Evolutionary conservation across 2,329 filamentous ascomycete genomes (phyloP).

Genomic region (Cytospora paraplurivora): DNA sequence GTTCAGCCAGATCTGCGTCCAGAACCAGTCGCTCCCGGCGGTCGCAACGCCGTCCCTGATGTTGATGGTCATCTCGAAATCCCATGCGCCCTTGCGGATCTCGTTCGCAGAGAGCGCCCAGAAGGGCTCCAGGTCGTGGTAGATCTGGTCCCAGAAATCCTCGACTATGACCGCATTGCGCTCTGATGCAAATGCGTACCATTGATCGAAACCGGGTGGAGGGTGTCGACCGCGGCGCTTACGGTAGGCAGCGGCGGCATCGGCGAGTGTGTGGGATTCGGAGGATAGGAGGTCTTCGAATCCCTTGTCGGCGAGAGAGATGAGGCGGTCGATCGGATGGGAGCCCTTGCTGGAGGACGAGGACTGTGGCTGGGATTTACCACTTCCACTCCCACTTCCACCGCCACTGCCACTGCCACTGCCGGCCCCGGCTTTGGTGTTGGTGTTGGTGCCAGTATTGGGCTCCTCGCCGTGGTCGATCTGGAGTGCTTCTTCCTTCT

Average conservation of each 20-base stretch:
- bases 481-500: constrained; percentile 16
- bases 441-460: background rate
- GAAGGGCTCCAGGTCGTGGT: constrained; percentile 63
- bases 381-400: constrained; percentile 11
- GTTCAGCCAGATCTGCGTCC: constrained; percentile 58
- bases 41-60: constrained; percentile 56
- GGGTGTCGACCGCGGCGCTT: constrained; percentile 59
- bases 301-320: constrained; percentile 47
- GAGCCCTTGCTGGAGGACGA: constrained; percentile 7
- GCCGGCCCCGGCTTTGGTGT: background rate
- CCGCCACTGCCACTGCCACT: constrained; percentile 8
- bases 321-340: constrained; percentile 56
- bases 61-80: constrained; percentile 64
- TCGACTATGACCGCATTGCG: constrained; percentile 60
- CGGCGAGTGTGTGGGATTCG: constrained; percentile 51
- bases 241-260: constrained; percentile 59
- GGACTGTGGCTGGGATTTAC: constrained; percentile 4
- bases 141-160: constrained; percentile 66
- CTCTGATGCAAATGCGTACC: constrained; percentile 57
- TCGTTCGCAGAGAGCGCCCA: constrained; percentile 50
- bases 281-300: constrained; percentile 47
- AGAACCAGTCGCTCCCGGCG: constrained; percentile 58
- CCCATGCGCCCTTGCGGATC: constrained; percentile 55
- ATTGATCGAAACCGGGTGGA: constrained; percentile 64
- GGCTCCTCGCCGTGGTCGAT: constrained; percentile 14